Evolutionary conservation across 192 early-diverging fungal genomes (phyloP).

Genomic region (Coemansia sp.): DNA sequence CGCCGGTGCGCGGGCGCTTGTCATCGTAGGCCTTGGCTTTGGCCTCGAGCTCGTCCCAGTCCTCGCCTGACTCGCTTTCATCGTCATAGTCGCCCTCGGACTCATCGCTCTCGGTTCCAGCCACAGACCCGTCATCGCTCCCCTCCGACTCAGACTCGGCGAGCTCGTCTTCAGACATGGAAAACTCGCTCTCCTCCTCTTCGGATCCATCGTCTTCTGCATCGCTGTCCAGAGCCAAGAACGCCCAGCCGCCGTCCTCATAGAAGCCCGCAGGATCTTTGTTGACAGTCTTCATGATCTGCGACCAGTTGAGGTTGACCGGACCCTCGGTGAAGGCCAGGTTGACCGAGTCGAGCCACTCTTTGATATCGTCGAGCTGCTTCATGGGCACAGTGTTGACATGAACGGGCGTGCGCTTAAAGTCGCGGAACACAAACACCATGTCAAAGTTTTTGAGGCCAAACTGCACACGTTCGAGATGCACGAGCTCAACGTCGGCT

Average conservation of each 20-base stretch:
- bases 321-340: conserved; percentile 91
- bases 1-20: conserved; percentile 26
- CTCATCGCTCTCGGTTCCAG: conserved; percentile 51
- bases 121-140: conserved; percentile 29
- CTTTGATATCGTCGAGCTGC: conserved; percentile 90
- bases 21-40: conserved; percentile 64
- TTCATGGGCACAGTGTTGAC: conserved; percentile 93
- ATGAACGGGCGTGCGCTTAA: conserved; percentile 80
- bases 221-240: conserved; percentile 70
- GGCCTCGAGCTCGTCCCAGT: conserved; percentile 82
- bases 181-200: conserved; percentile 65
- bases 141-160: conserved; percentile 52
- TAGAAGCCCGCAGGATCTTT: conserved; percentile 91
- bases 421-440: conserved; percentile 97
- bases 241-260: conserved; percentile 88
- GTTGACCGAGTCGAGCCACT: conserved; percentile 93
- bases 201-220: conserved; percentile 60
- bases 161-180: conserved; percentile 59
- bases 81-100: conserved; percentile 70
- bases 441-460: conserved; percentile 98
- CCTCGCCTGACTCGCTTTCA: conserved; percentile 65
- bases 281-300: conserved; percentile 98
- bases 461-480: conserved; percentile 97
- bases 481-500: conserved; percentile 89
- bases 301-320: conserved; percentile 90